Evolutionary conservation across 163 green algal species (phyloP).

Genomic region (Scenedesmus sp.): DNA sequence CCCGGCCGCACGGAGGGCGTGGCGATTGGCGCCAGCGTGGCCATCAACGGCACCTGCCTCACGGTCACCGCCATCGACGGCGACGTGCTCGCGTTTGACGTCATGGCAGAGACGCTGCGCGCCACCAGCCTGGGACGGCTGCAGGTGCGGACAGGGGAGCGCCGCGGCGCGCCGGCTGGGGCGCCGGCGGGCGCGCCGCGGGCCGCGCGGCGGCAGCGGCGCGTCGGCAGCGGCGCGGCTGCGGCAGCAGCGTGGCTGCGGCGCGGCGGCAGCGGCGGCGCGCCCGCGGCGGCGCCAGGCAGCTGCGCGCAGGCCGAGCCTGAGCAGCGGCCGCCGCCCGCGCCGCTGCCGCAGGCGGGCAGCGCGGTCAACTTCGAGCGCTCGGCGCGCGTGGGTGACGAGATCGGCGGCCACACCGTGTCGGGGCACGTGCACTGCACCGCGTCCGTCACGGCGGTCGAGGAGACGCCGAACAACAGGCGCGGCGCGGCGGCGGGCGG

Average conservation of each 20-base stretch:
- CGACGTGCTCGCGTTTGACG: slow-evolving; percentile 78
- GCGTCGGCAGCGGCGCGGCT: no score
- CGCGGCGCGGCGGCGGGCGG: slow-evolving; percentile 32
- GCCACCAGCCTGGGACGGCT: slow-evolving; percentile 91
- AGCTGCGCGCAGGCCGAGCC: no score
- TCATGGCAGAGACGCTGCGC: slow-evolving; percentile 94
- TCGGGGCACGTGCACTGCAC: slow-evolving; percentile 92
- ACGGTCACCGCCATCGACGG: slow-evolving; percentile 79
- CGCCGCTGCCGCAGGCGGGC: slow-evolving; percentile 57
- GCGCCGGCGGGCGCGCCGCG: no score
- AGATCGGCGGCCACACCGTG: slow-evolving; percentile 97
- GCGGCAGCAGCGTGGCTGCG: background rate
- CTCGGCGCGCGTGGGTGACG: slow-evolving; percentile 88
- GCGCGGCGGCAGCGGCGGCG: no score
- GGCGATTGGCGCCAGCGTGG: slow-evolving; percentile 89
- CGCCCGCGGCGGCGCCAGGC: no score
- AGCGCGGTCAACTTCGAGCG: slow-evolving; percentile 95
- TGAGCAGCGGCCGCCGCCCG: no score
- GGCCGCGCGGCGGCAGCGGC: no score
- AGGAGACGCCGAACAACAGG: slow-evolving; percentile 80
- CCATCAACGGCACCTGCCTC: slow-evolving; percentile 98
- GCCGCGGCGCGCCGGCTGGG: no score
- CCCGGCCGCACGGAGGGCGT: slow-evolving; percentile 57
- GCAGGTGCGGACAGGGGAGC: slow-evolving; percentile 1
- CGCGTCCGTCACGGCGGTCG: slow-evolving; percentile 68